Base-by-base conservation (phyloP, 805 yeast species). In the Aciculoconidium aculeatum region DNA sequence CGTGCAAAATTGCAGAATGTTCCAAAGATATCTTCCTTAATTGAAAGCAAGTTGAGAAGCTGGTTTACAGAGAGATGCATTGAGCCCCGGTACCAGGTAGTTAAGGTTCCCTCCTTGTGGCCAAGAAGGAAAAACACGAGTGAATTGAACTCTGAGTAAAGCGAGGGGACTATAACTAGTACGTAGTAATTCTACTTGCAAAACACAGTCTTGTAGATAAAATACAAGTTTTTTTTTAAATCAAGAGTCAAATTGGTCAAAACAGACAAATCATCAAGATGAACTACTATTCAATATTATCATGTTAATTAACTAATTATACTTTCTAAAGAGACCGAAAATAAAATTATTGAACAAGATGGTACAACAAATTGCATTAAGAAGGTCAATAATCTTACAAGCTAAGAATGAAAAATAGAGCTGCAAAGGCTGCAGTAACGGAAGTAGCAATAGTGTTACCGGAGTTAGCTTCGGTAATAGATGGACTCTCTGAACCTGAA, bases 11-110 rank as follows among this genome's bases (percentile, higher is more conserved):
- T 92, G 15, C 95, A 88, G 54, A 86, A 92, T 46, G 83, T 92
- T 10, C 98, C 99, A 6, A 87, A 92, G 47, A 76, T 92, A 21
- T 76, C 94, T 7, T 78, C 84, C 34, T 61, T 92, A 23, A 77
- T 92, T 22, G 97, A 92, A 50, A 75, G 75, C 34, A 79, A 80
- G 36, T 68, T 92, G 21, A 70, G 92, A 39, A 77, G 77, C 32
- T 87, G 96, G 94, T 88, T 92, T 49, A 77, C 79, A 11, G 96
- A 90, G 44, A 67, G 96, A 38, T 86, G 95, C 49, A 92, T 92
- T 8, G 94, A 86, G 41, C 99, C 99, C 1, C 69, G 94, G 42
- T 90, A 80, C 46, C 95, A 88, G 51, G 80, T 85, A 27, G 76
- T 92, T 17, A 71, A 70, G 45, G 56, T 92, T 17, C 98, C 97